These are phyloP conservation scores for Wallacemonas rigidus DNA, from an alignment of 208 protist species.

Conservation along the genomic window DNA sequence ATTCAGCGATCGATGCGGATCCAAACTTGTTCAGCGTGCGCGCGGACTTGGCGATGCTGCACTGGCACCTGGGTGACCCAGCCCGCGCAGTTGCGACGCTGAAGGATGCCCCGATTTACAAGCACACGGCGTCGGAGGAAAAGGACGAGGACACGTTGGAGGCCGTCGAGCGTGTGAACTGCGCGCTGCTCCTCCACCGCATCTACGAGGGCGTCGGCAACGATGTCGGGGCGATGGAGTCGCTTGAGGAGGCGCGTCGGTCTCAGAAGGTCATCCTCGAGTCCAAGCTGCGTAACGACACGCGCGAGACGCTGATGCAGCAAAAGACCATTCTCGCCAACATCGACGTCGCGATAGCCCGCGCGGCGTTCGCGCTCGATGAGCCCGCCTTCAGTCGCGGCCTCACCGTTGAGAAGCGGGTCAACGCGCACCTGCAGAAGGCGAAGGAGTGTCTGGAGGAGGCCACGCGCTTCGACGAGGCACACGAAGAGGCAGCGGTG, in stretches of 20 bases:
- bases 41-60: constrained; percentile 92
- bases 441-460: constrained; percentile 83
- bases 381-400: constrained; percentile 12
- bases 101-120: constrained; percentile 49
- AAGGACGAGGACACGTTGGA: constrained; percentile 43
- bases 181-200: constrained; percentile 87
- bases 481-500: constrained; percentile 72
- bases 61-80: constrained; percentile 81
- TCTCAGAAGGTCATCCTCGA: constrained; percentile 77
- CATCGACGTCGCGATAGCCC: constrained; percentile 84
- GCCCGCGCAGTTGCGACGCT: constrained; percentile 65
- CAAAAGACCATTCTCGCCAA: constrained; percentile 72
- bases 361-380: constrained; percentile 24
- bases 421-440: constrained; percentile 31
- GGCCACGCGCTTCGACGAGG: constrained; percentile 86
- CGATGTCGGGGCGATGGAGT: constrained; percentile 37
- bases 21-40: constrained; percentile 68
- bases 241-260: constrained; percentile 65
- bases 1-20: constrained; percentile 74
- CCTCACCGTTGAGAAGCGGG: constrained; percentile 9
- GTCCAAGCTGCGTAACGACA: constrained; percentile 70
- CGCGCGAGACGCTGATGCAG: constrained; percentile 78
- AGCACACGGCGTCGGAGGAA: constrained; percentile 17
- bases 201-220: constrained; percentile 39
- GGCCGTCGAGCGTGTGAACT: constrained; percentile 83